Conservation (phyloP, 2,329 filamentous ascomycete species). For the Zasmidium citrigriseum region DNA sequence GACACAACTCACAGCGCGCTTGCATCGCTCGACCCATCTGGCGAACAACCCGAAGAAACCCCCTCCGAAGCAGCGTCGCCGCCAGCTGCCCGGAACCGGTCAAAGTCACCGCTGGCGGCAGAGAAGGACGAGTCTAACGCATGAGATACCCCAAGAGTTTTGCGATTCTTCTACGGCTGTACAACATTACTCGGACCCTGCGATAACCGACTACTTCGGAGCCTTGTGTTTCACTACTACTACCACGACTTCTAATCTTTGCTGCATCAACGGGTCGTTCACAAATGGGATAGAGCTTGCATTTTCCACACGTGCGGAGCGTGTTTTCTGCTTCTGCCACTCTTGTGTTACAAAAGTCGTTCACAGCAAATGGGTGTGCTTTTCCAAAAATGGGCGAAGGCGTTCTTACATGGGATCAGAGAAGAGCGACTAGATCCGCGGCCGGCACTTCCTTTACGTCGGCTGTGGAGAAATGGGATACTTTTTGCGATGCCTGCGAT, state of each 20-base stretch:
- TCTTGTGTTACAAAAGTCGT: constrained; percentile 11
- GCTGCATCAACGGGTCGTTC: constrained; percentile 5
- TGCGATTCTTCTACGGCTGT: constrained; percentile 25
- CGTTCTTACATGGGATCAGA: neutral
- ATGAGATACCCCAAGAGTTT: constrained; percentile 31
- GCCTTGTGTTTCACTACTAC: neutral
- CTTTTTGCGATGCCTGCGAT: constrained; percentile 15
- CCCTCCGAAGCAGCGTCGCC: constrained; percentile 35
- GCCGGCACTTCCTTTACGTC: neutral
- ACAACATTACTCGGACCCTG: constrained; percentile 21
- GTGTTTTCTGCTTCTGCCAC: constrained; percentile 7
- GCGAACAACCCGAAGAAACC: constrained; percentile 63
- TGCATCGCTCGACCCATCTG: constrained; percentile 58
- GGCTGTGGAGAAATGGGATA: too few species aligned
- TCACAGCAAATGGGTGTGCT: neutral
- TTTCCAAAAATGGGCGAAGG: neutral
- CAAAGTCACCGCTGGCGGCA: constrained; percentile 29
- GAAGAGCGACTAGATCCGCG: neutral
- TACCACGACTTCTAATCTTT: constrained; percentile 23
- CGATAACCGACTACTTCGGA: neutral
- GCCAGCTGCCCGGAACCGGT: constrained; percentile 31
- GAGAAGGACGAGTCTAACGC: constrained; percentile 29
- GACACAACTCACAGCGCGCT: constrained; percentile 48
- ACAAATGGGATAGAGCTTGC: constrained; percentile 10
- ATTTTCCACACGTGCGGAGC: constrained; percentile 1